phyloP scores from a whole-genome alignment of 2,329 filamentous ascomycete genomes.

The Epichloe baconii region DNA sequence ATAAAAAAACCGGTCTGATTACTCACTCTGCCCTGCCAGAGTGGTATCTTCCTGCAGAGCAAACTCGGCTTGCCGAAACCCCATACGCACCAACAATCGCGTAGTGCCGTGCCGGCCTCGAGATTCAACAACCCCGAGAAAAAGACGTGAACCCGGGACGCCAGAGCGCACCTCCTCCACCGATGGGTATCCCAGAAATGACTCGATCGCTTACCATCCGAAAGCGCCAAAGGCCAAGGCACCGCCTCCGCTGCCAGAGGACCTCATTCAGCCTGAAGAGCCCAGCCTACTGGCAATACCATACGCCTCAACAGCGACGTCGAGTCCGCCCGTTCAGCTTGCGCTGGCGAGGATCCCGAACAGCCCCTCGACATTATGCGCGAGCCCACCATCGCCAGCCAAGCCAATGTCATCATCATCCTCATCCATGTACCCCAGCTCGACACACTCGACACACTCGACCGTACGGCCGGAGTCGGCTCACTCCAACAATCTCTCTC shows the following conservation, averaged over 20 bases:
- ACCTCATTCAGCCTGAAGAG: background rate
- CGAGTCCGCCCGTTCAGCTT: background rate
- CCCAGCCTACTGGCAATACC: background rate
- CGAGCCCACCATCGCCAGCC: background rate
- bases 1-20: too few relatives aligned
- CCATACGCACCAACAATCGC: too few relatives aligned
- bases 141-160: background rate
- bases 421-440: slow-evolving; percentile 2
- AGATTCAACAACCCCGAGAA: background rate
- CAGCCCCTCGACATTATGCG: background rate
- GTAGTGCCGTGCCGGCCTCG: background rate
- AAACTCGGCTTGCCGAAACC: too few relatives aligned
- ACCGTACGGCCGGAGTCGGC: background rate
- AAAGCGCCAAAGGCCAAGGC: background rate
- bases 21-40: too few relatives aligned
- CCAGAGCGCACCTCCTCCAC: background rate
- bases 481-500: background rate
- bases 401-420: background rate
- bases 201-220: background rate
- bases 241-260: background rate
- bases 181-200: background rate
- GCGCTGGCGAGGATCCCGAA: background rate
- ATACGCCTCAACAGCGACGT: background rate
- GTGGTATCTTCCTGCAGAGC: too few relatives aligned
- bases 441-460: background rate